Evolutionary conservation across 1,284 basidiomycete species (phyloP).

Genomic region (Athelia sp.): DNA sequence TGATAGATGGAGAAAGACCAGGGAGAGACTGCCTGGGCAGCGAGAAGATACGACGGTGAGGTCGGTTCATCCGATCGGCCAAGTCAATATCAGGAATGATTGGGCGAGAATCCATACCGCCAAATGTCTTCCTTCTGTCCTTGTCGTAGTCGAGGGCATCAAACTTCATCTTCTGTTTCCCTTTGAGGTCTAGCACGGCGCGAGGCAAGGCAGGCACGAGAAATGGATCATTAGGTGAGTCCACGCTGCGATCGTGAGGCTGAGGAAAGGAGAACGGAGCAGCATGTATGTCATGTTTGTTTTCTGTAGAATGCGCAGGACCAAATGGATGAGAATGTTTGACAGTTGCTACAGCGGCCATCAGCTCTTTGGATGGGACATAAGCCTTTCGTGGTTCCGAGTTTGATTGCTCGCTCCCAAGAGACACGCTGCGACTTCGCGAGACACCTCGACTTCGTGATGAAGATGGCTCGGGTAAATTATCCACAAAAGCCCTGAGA

Average conservation of each 20-base stretch:
- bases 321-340: too few species aligned
- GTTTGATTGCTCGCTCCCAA: too few species aligned
- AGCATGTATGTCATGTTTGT: too few species aligned
- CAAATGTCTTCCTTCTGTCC: neutral
- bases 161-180: neutral
- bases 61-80: neutral
- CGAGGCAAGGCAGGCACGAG: neutral
- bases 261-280: too few species aligned
- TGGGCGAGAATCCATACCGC: neutral
- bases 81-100: neutral
- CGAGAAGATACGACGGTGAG: neutral
- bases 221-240: neutral
- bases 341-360: too few species aligned
- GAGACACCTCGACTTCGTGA: too few species aligned
- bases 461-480: too few species aligned
- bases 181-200: neutral
- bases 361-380: too few species aligned
- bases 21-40: neutral
- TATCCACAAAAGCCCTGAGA: too few species aligned
- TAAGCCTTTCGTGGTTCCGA: too few species aligned
- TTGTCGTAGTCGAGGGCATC: neutral
- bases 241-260: neutral
- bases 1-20: neutral
- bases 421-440: too few species aligned
- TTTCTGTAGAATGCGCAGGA: too few species aligned